A percentile compares a stretch with the other conserved stretches of the same genome.
These are phyloP conservation scores for Vitis hybrid DNA, from an alignment of 177 flowering plant genomes.

Conservation along the genomic window DNA sequence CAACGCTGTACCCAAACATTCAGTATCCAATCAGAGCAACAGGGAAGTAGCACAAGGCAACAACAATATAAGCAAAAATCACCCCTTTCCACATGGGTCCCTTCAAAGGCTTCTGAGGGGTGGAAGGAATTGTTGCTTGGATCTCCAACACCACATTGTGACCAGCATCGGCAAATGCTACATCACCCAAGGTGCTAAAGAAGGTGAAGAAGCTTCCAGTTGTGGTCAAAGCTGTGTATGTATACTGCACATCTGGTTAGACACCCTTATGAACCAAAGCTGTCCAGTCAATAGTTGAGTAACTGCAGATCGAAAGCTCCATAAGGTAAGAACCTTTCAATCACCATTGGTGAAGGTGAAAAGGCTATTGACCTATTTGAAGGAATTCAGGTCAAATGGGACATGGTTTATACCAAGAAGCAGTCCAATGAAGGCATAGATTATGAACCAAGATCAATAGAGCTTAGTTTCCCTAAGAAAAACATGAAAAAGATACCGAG, in stretches of 20 bases:
- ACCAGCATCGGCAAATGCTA: constrained; percentile 8
- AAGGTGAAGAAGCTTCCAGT: neutral
- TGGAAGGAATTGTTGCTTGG: constrained; percentile 9
- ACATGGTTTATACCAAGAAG: too few species aligned
- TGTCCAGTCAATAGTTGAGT: neutral
- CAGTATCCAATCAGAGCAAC: constrained; percentile 3
- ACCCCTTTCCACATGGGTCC: constrained; percentile 8
- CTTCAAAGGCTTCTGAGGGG: neutral
- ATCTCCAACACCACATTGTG: constrained; percentile 15
- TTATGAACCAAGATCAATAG: too few species aligned
- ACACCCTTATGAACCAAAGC: constrained; percentile 4
- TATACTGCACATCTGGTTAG: constrained; percentile 1
- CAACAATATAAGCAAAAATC: neutral
- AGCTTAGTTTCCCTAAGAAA: too few species aligned
- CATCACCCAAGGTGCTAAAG: constrained; percentile 5
- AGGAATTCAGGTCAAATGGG: too few species aligned
- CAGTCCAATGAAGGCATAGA: too few species aligned
- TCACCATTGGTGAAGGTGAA: too few species aligned
- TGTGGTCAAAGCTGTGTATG: neutral
- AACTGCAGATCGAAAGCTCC: too few species aligned
- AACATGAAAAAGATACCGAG: too few species aligned
- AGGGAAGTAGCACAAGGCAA: constrained; percentile 8
- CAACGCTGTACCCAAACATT: constrained; percentile 7
- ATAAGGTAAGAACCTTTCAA: too few species aligned
- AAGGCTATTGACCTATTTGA: too few species aligned